Base-by-base conservation (phyloP, 352 stramenopile species). In the Pythium volutum region DNA sequence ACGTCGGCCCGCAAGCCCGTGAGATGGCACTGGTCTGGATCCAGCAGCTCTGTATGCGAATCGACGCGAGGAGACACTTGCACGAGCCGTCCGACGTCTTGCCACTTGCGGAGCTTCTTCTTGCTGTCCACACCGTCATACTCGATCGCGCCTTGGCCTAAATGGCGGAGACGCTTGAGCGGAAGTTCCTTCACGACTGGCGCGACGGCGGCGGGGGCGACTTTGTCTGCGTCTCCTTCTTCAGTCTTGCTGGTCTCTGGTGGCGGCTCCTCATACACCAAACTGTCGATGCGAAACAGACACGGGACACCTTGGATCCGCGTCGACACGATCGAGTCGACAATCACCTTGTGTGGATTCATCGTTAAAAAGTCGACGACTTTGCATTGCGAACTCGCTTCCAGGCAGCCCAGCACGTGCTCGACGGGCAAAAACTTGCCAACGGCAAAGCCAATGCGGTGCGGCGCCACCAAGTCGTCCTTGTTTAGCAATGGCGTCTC, bases 381-480 rank as follows among this genome's bases (percentile, higher is more conserved):
- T 0, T 75, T 79, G 47, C 77, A 86, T 47, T 75, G 79, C 5
- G 81, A 48, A 34, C 66, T 89, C 20, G 59, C 70, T 2, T 89
- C 77, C 14, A 95, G 61, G 29, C 89, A 90, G 15, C 78, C 74
- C 25, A 94, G 57, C 20, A 95, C 68, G 39, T 80, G 68, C 16
- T 89, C 70, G 34, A 95, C 67, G 11, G 76, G 68, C 18, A 95
- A 60, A 39, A 94, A 61, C 46, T 77, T 68, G 20, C 87, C 87
- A 4, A 89, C 67, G 15, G 77, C 79, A 59, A 91, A 94, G 18
- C 87, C 87, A n/a, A 95, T 84, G 41, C 86, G 84, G 31, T 93
- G 81, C 3, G 83, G 73, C 10, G 79, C 84, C 16, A 82, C 25
- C 39, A 93, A 63, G 51, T 92, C 80, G 50, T 77, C 62, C 15